Conservation (phyloP, 306 rosid species). For the Prinsepia uniflora region DNA sequence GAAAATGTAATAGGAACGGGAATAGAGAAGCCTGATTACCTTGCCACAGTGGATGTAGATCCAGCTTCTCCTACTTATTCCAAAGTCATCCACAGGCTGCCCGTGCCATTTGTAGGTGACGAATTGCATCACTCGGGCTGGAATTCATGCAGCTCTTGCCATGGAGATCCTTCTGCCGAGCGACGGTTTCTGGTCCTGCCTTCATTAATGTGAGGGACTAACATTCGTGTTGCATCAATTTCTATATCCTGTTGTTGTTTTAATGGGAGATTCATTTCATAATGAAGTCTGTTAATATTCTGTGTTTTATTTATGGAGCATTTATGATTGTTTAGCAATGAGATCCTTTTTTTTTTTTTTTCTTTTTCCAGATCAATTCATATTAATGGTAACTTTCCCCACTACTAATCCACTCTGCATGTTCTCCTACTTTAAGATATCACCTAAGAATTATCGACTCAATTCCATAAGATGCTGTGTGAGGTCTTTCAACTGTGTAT, state of each 20-base stretch:
- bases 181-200: constrained; percentile 67
- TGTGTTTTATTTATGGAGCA: not conserved
- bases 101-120: constrained; percentile 61
- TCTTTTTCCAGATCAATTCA: not conserved
- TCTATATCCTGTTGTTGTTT: not conserved
- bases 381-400: not conserved
- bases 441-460: not conserved
- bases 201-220: constrained; percentile 50
- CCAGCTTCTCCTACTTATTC: constrained; percentile 84
- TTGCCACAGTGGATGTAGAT: constrained; percentile 89
- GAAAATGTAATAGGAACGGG: constrained; percentile 60
- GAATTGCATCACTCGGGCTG: constrained; percentile 93
- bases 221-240: not conserved
- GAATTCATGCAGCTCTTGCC: constrained; percentile 97
- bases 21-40: constrained; percentile 78
- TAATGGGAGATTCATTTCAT: not conserved
- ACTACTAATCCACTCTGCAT: not conserved
- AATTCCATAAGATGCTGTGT: not conserved
- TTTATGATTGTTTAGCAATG: not conserved
- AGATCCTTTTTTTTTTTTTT: not conserved
- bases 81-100: constrained; percentile 71
- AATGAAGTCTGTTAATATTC: not conserved
- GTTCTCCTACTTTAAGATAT: constrained; percentile 1
- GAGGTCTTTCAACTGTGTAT: not conserved
- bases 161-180: constrained; percentile 71